Base-by-base conservation (phyloP, 2,329 filamentous ascomycete genomes). In the Botrytis pseudocinerea region DNA sequence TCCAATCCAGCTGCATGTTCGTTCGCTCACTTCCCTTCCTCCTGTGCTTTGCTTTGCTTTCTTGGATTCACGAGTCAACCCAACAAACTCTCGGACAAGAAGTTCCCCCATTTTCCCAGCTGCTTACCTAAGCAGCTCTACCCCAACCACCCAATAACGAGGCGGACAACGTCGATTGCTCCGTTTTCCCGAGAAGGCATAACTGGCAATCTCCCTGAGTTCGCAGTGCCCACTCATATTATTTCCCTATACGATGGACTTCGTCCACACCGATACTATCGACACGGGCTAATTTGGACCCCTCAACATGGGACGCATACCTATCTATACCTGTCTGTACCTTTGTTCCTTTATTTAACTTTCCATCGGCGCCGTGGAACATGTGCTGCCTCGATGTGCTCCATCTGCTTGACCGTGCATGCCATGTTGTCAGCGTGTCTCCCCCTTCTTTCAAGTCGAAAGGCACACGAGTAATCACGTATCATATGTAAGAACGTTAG, bases 241-340 rank as follows among this genome's bases (percentile, higher is more conserved):
- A 38, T 16, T 38, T 32, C 16, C 35, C 44, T 54, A 16, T n/a
- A 38, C 35, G 14, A 62, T 40, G n/a, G 6, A 28, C 25, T 16
- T 57, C 38, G 8, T 40, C 4, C 46, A 66, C 64, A 66, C 46
- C 64, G 64, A 66, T 40, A 54, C 46, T 20, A 51, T 66, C 38
- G 44, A 38, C 7, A 25, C 22, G 22, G 22, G 25, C 22, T n/a
- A 62, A 60, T 62, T 18, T 28, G 51, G n/a, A 54, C 51, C 42
- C 62, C 42, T 46, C 62, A 35, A 64, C 1, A 64, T 64, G 20
- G 16, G 42, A 35, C n/a, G 40, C 16, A 46, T 4, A 28, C 14
- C n/a, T n/a, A n/a, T n/a, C n/a, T n/a, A 3, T 32, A 32, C 32
- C 8, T 54, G n/a, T 16, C 8, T 54, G n/a, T 16, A n/a, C 25